Percentiles rank a stretch among this genome's conserved stretches.
Conservation (phyloP, 306 rosid species). For the Vigna reflexopilosa region DNA sequence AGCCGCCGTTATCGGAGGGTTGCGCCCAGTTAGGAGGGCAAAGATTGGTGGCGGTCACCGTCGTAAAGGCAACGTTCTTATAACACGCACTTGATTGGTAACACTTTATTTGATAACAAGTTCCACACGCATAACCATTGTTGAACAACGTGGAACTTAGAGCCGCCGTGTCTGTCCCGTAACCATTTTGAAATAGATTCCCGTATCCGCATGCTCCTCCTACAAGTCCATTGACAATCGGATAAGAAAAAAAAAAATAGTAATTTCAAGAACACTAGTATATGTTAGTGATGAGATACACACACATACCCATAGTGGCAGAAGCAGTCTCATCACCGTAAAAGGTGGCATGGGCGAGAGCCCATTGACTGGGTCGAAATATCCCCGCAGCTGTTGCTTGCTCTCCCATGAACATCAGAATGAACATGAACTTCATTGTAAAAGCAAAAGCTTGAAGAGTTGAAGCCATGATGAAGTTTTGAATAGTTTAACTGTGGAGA, state of each 20-base stretch:
- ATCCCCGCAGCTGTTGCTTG: constrained; percentile 26
- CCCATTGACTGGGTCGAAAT: constrained; percentile 76
- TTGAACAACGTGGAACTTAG: constrained; percentile 83
- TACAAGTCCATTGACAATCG: not conserved
- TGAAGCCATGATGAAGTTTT: constrained; percentile 57
- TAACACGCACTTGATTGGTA: constrained; percentile 63
- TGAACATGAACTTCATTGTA: constrained; percentile 34
- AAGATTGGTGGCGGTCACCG: constrained; percentile 87
- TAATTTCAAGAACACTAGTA: too few relatives aligned
- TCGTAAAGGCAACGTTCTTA: constrained; percentile 52
- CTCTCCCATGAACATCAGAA: constrained; percentile 35
- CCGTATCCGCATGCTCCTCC: constrained; percentile 98
- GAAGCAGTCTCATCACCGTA: constrained; percentile 92
- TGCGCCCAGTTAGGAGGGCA: constrained; percentile 90
- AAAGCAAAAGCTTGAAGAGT: constrained; percentile 43
- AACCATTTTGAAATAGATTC: constrained; percentile 75
- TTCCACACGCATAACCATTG: constrained; percentile 85
- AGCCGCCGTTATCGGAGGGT: constrained; percentile 77
- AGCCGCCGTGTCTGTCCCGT: constrained; percentile 80
- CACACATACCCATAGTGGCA: constrained; percentile 75
- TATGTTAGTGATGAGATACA: not conserved
- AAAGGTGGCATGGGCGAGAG: constrained; percentile 80
- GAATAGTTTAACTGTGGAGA: constrained; percentile 10
- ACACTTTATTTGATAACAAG: constrained; percentile 82
- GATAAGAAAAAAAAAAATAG: too few relatives aligned